Evolutionary conservation across 257 asterid genomes (phyloP).

Genomic region (Ballota nigra): DNA sequence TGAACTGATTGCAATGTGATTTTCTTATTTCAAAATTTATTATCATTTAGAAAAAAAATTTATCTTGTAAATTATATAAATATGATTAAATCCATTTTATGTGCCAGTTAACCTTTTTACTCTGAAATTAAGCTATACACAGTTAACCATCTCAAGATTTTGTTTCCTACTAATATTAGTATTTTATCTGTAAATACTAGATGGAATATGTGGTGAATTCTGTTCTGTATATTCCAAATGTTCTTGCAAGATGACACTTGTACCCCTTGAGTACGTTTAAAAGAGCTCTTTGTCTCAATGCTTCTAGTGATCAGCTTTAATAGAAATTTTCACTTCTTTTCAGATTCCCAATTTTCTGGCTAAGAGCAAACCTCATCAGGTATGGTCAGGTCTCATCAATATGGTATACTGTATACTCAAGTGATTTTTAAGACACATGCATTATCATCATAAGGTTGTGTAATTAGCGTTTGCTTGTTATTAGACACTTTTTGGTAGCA

Average conservation of each 20-base stretch:
- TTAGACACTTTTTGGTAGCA: background rate
- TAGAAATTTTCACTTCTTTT: constrained; percentile 23
- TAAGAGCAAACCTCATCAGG: constrained; percentile 91
- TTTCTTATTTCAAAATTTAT: background rate
- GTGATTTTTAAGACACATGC: background rate
- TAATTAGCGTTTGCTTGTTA: constrained; percentile 14
- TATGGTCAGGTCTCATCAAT: constrained; percentile 29
- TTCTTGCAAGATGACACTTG: constrained; percentile 11
- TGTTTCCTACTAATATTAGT: background rate
- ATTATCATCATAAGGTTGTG: constrained; percentile 9
- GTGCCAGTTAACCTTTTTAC: background rate
- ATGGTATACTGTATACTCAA: background rate
- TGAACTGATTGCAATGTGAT: background rate
- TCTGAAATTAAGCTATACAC: background rate
- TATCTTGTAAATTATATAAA: background rate
- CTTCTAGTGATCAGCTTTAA: background rate
- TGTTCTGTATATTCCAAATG: background rate
- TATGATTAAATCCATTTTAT: background rate
- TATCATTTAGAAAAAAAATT: background rate
- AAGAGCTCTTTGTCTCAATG: background rate
- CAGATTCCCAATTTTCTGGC: constrained; percentile 79
- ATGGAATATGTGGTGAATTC: background rate
- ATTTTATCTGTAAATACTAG: background rate
- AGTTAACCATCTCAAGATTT: background rate
- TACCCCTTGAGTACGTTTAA: background rate